Percentiles rank a stretch among this genome's conserved stretches.
These are phyloP conservation scores for Begonia masoniana DNA, from an alignment of 306 rosid species.

Conservation along the genomic window DNA sequence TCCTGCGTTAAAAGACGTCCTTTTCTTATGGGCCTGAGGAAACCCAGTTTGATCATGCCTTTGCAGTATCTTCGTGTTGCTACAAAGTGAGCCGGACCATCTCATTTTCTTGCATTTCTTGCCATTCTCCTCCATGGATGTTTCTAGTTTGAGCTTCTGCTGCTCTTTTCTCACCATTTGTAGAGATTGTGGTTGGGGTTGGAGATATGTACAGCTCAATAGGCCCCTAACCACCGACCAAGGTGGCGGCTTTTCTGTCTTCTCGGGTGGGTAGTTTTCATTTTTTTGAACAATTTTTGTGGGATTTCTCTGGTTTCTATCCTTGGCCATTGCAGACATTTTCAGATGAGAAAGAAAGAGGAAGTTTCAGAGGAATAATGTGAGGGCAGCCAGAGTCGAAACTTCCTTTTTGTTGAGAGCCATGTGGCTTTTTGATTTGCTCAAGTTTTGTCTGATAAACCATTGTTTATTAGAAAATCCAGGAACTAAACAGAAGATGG, in stretches of 20 bases:
- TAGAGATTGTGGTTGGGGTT: slow-evolving; percentile 27
- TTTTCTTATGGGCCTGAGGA: slow-evolving; percentile 56
- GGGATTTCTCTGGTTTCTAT: not conserved
- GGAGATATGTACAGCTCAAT: slow-evolving; percentile 50
- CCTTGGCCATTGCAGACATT: not conserved
- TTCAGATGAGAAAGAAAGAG: not conserved
- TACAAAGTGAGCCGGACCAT: slow-evolving; percentile 82
- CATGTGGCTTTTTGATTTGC: too few species aligned
- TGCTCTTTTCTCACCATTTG: slow-evolving; percentile 27
- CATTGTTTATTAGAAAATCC: too few species aligned
- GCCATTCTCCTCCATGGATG: slow-evolving; percentile 37
- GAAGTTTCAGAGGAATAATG: not conserved
- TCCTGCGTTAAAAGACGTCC: slow-evolving; percentile 28
- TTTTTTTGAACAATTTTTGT: slow-evolving; percentile 2
- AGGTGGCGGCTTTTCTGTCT: slow-evolving; percentile 55
- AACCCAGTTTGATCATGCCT: slow-evolving; percentile 43
- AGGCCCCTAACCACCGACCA: slow-evolving; percentile 77
- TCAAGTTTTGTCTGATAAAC: too few species aligned
- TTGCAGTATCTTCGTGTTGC: slow-evolving; percentile 68
- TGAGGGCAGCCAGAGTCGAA: too few species aligned
- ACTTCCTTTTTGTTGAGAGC: too few species aligned
- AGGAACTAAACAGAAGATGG: too few species aligned
- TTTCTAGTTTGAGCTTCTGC: slow-evolving; percentile 38
- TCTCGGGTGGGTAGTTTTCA: slow-evolving; percentile 35
- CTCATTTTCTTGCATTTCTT: slow-evolving; percentile 89